Base-by-base conservation (phyloP, 2,329 filamentous ascomycete species). In the Ceratocystis diversiconidia region DNA sequence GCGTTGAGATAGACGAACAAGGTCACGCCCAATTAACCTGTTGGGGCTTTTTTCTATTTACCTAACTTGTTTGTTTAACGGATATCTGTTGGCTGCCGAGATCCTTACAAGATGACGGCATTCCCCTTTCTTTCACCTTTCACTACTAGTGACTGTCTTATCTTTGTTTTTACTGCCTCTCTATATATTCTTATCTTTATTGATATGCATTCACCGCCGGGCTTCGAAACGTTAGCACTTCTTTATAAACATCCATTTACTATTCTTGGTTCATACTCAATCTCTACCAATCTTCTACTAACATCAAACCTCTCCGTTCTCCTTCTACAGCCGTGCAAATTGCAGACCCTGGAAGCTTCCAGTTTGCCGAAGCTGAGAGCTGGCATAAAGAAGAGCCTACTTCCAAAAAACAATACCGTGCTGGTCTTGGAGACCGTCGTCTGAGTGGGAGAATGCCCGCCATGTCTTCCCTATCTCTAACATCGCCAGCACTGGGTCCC, bases 261-360 rank as follows among this genome's bases (percentile, higher is more conserved):
- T 19, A 61, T 36, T 41, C 36, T 43, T 46, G 36, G 10, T 22
- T 25, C 19, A 28, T 46, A 61, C 48, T 10, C 48, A 25, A 15
- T 15, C 15, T 52, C 48, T 52, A 28, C 12, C 48, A 52, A 52
- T 12, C 19, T 25, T 17, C 15, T 22, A 32, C 61, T 65, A 61
- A 46, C 41, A 44, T 19, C 17, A 60, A 6, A 19, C 17, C 32
- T 12, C 19, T 60, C n/a, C 19, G 10, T 46, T 22, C 19, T 57
- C 12, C 32, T 25, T 48, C n/a, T 28, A 43, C 55, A 69, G 68
- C 65, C 32, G 82, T 85, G 64, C 81, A 84, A 71, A 85, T 85
- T 67, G 79, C 81, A 60, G 82, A 84, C 70, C 80, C 81, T n/a
- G 68, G 61, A 57, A 67, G 62, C 25, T 64, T 65, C 25, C 66